Base-by-base conservation (phyloP, 192 early-diverging fungal species). In the Spinellus fusiger region DNA sequence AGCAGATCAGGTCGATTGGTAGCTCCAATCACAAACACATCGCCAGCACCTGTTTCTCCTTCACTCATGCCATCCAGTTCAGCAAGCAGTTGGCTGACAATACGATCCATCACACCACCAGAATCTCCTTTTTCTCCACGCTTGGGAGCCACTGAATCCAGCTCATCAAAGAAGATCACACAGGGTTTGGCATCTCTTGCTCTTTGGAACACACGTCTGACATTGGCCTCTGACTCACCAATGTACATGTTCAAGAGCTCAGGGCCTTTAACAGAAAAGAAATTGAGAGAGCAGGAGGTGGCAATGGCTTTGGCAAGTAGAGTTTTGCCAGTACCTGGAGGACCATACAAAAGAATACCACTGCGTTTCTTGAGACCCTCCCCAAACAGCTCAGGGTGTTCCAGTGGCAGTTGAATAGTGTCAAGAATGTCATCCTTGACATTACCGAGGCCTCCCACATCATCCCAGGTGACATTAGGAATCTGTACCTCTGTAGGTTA, bases 181-280 rank as follows among this genome's bases (percentile, higher is more conserved):
- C 95, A 98, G 1, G 98, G 98, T 31, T 90, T 88, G 13, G 98
- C 98, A 69, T 98, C 95, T 47, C 98, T 82, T 2, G 98, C 98
- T 48, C 85, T 79, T 65, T 98, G 92, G 75, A 99, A 99, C 25
- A 99, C 92, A 38, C 88, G 77, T 0, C 98, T 84, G 1, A 99
- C 98, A 61, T 99, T 98, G 1, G 91, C 91, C 74, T 99, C 98
- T 27, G 93, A 95, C 74, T 99, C 98, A 63, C 98, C 98, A 73
- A 99, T 95, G 67, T 99, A 99, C 86, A 96, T 94, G 75, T 95
- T 98, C n/a, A 98, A 77, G 23, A 98, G 75, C 61, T 99, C 95
- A 4, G 97, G 97, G 1, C 97, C 97, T 75, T 99, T 99, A 57
- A 98, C 94, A 23, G 92, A 94, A 61, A 99, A 89, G 64, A 99